Evolutionary conservation across 176 grass and related monocot species (phyloP).

Genomic region (Bolboschoenus planiculmis): DNA sequence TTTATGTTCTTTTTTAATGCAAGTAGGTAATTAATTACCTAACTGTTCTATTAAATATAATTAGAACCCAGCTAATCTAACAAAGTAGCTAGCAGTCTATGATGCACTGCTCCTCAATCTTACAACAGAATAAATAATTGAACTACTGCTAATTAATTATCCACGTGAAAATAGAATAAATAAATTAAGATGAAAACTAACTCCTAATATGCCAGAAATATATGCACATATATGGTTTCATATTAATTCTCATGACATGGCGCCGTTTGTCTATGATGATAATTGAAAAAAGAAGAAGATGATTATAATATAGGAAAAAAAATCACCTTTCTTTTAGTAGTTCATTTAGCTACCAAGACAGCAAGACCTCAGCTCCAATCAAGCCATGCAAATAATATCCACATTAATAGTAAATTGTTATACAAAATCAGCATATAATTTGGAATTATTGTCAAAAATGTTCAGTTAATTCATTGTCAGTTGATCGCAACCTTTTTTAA

Average conservation of each 20-base stretch:
- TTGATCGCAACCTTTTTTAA: neutral
- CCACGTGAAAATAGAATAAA: neutral
- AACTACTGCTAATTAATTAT: neutral
- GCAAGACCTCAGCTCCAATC: neutral
- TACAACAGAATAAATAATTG: neutral
- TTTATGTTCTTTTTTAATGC: neutral
- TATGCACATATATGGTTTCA: neutral
- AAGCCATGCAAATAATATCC: neutral
- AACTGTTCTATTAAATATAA: neutral
- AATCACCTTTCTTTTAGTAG: neutral
- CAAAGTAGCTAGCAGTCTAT: neutral
- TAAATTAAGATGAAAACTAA: neutral
- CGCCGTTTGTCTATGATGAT: neutral
- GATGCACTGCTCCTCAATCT: neutral
- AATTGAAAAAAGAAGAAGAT: neutral
- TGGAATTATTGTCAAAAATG: neutral
- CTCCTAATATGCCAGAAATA: neutral
- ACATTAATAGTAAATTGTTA: neutral
- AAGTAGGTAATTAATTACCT: neutral
- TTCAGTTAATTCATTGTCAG: neutral
- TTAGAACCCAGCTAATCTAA: constrained; percentile 3
- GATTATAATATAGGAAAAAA: neutral
- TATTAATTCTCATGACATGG: neutral
- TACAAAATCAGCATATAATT: too few relatives aligned
- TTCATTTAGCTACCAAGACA: neutral